Evolutionary conservation across 179 eudicot genomes (phyloP).

Genomic region (Heliamphora pulchella): DNA sequence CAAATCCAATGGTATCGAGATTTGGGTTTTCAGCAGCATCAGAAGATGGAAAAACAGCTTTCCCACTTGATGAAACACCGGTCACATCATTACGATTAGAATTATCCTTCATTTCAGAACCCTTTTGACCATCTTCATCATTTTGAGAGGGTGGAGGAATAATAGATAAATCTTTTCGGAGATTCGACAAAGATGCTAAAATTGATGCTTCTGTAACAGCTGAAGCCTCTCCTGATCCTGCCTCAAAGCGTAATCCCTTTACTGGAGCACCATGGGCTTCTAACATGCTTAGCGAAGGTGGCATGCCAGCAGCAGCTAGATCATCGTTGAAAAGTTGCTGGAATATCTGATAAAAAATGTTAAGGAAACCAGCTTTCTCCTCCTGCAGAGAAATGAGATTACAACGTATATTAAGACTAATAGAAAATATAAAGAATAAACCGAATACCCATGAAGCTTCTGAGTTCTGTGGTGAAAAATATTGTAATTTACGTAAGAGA

Average conservation of each 20-base stretch:
- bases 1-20: constrained; percentile 35
- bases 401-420: background rate
- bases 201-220: constrained; percentile 78
- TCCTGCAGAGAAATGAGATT: background rate
- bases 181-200: constrained; percentile 56
- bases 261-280: constrained; percentile 61
- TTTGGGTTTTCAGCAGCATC: constrained; percentile 39
- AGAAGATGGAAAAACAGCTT: constrained; percentile 32
- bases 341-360: constrained; percentile 53
- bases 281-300: constrained; percentile 55
- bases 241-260: constrained; percentile 42
- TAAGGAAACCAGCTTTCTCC: constrained; percentile 29
- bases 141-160: constrained; percentile 54
- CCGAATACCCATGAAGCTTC: background rate
- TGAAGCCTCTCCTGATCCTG: constrained; percentile 56
- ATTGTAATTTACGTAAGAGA: background rate
- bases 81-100: constrained; percentile 39
- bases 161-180: constrained; percentile 45
- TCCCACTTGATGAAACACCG: constrained; percentile 39
- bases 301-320: constrained; percentile 34
- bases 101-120: constrained; percentile 54
- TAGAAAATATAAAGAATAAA: background rate
- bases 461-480: background rate
- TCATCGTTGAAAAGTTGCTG: constrained; percentile 55
- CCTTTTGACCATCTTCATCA: constrained; percentile 40